These are phyloP conservation scores for Aphanomyces stellatus DNA, from an alignment of 352 stramenopile species.

Conservation along the genomic window DNA sequence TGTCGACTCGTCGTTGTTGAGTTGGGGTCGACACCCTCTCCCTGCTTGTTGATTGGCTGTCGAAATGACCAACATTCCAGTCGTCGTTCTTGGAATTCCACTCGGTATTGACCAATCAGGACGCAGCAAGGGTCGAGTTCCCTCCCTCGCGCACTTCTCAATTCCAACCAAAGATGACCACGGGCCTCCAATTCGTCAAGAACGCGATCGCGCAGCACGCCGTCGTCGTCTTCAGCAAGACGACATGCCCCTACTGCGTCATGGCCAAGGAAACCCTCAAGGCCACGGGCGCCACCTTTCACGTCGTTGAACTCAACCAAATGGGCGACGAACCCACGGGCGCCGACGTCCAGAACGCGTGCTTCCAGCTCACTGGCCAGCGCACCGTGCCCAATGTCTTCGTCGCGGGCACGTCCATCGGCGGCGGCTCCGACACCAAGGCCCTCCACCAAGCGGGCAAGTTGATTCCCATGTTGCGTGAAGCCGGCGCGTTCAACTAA, in stretches of 20 bases:
- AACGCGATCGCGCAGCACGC: conserved; percentile 37
- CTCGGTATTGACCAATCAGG: too few species aligned
- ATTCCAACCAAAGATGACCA: conserved; percentile 17
- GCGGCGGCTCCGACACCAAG: conserved; percentile 77
- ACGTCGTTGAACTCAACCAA: conserved; percentile 58
- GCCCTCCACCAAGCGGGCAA: conserved; percentile 43
- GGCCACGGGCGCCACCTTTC: conserved; percentile 40
- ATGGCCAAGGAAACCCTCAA: conserved; percentile 84
- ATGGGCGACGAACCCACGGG: conserved; percentile 49
- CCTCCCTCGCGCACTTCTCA: too few species aligned
- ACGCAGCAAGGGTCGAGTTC: too few species aligned
- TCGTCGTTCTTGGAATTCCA: too few species aligned
- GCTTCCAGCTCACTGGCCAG: conserved; percentile 19
- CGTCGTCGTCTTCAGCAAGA: conserved; percentile 88
- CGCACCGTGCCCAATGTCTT: conserved; percentile 89
- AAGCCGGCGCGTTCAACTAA: not conserved
- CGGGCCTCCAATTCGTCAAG: conserved; percentile 51
- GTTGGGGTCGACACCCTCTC: too few species aligned
- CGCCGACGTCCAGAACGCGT: conserved; percentile 81
- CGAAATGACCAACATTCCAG: too few species aligned
- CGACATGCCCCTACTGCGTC: conserved; percentile 90
- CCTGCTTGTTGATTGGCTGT: too few species aligned
- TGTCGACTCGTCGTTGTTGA: too few species aligned
- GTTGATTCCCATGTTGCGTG: conserved; percentile 24
- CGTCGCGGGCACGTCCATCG: conserved; percentile 71